These are phyloP conservation scores for Trametes pubescens DNA, from an alignment of 1,284 basidiomycete species.

Conservation along the genomic window DNA sequence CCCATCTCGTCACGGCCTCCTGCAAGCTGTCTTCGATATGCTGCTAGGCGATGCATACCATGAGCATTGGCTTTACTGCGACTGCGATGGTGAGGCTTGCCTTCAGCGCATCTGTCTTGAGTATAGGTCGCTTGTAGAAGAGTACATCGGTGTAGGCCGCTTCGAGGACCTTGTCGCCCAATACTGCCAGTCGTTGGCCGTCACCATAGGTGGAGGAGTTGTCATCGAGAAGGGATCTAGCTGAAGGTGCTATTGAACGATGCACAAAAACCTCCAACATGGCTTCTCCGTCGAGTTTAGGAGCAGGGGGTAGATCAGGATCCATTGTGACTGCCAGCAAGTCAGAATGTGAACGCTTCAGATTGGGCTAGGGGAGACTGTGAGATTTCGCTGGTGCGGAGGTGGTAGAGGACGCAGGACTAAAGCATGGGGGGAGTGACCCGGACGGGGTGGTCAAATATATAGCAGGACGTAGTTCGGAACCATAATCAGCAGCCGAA, in stretches of 20 bases:
- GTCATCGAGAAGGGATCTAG: conserved; percentile 43
- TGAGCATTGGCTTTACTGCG: too few relatives aligned
- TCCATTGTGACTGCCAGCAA: conserved; percentile 36
- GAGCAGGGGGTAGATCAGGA: conserved; percentile 45
- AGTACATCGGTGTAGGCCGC: conserved; percentile 57
- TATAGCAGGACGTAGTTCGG: too few relatives aligned
- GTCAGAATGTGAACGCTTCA: too few relatives aligned
- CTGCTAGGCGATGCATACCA: conserved; percentile 41
- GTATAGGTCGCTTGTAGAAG: conserved; percentile 62
- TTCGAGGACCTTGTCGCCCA: conserved; percentile 62
- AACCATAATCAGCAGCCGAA: too few relatives aligned
- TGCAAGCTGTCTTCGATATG: conserved; percentile 46
- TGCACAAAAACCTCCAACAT: conserved; percentile 75
- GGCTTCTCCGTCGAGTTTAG: conserved; percentile 56
- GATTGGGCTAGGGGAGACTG: too few relatives aligned
- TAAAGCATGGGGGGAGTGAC: too few relatives aligned
- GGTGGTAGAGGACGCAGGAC: too few relatives aligned
- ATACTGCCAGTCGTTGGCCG: conserved; percentile 61
- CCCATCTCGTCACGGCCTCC: conserved; percentile 64
- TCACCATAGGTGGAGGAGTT: conserved; percentile 56
- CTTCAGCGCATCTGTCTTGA: conserved; percentile 56
- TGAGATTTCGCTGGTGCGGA: too few relatives aligned
- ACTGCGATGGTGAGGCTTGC: conserved; percentile 48
- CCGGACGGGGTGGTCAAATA: too few relatives aligned
- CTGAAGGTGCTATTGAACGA: conserved; percentile 60